Evolutionary conservation across 2,329 filamentous ascomycete genomes (phyloP).

Genomic region (Fusarium sp.): DNA sequence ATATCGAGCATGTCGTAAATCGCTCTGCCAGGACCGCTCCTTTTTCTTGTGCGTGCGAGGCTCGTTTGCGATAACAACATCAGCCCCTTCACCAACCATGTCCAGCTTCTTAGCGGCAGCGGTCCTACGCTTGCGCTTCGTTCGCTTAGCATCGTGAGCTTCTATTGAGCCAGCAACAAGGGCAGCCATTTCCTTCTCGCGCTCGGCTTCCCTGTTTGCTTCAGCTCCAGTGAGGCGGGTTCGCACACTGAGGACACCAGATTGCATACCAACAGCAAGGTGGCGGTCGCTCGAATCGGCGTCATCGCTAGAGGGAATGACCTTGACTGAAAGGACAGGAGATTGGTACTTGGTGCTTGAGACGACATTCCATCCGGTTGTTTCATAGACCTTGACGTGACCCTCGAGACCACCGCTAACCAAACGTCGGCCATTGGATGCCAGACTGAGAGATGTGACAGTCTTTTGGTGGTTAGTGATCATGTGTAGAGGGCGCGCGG

Average conservation of each 20-base stretch:
- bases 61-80: slow-evolving; percentile 88
- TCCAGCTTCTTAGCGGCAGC: slow-evolving; percentile 72
- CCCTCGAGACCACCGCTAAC: slow-evolving; percentile 92
- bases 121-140: slow-evolving; percentile 72
- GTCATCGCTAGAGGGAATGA: slow-evolving; percentile 65
- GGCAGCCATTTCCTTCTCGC: slow-evolving; percentile 86
- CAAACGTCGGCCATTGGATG: slow-evolving; percentile 82
- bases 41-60: slow-evolving; percentile 64
- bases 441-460: slow-evolving; percentile 86
- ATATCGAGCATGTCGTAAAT: slow-evolving; percentile 83
- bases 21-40: slow-evolving; percentile 81
- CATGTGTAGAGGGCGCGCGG: slow-evolving; percentile 86
- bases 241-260: slow-evolving; percentile 88
- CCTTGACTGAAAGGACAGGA: slow-evolving; percentile 85
- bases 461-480: slow-evolving; percentile 98
- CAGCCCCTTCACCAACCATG: slow-evolving; percentile 83
- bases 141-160: slow-evolving; percentile 77
- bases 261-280: slow-evolving; percentile 94
- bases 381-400: slow-evolving; percentile 97
- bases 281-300: slow-evolving; percentile 82
- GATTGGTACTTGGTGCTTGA: slow-evolving; percentile 92
- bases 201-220: slow-evolving; percentile 79
- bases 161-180: slow-evolving; percentile 82
- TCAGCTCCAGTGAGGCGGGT: slow-evolving; percentile 89
- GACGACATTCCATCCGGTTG: slow-evolving; percentile 95